Conservation (phyloP, 2,329 filamentous ascomycete genomes). For the Paraphaeosphaeria sporulosa region DNA sequence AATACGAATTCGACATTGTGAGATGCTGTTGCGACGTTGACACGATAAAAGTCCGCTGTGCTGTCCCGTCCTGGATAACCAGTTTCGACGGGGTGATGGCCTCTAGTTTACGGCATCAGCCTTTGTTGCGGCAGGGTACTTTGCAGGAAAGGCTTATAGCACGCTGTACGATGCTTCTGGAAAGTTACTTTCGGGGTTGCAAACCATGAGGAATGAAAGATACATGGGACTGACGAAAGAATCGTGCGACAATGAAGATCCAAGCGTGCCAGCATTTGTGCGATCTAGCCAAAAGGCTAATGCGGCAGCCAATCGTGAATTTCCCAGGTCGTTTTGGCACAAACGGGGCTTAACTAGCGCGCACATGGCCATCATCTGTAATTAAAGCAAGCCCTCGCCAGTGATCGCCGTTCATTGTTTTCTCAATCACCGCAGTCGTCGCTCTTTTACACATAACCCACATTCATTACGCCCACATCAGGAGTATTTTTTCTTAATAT, state of each 20-base stretch:
- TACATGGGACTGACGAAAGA: neutral
- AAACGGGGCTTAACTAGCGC: neutral
- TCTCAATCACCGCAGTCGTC: neutral
- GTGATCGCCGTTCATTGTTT: neutral
- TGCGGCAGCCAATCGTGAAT: neutral
- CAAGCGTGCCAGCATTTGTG: neutral
- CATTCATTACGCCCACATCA: neutral
- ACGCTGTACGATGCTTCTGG: neutral
- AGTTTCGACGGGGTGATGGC: too few species aligned
- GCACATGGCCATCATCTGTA: neutral
- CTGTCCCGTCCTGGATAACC: too few species aligned
- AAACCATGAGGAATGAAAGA: neutral
- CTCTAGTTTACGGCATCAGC: neutral
- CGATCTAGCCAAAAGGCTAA: neutral
- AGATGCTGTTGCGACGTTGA: too few species aligned
- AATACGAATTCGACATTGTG: neutral
- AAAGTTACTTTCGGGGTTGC: neutral
- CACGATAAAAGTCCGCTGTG: too few species aligned
- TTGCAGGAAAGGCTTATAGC: too few species aligned
- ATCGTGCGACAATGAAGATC: neutral
- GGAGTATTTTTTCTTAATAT: neutral
- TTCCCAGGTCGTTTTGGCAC: too few species aligned
- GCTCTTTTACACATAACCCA: neutral
- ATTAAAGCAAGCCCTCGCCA: neutral
- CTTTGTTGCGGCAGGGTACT: neutral